Base-by-base conservation (phyloP, 345 rosid species). In the Laguncularia racemosa region DNA sequence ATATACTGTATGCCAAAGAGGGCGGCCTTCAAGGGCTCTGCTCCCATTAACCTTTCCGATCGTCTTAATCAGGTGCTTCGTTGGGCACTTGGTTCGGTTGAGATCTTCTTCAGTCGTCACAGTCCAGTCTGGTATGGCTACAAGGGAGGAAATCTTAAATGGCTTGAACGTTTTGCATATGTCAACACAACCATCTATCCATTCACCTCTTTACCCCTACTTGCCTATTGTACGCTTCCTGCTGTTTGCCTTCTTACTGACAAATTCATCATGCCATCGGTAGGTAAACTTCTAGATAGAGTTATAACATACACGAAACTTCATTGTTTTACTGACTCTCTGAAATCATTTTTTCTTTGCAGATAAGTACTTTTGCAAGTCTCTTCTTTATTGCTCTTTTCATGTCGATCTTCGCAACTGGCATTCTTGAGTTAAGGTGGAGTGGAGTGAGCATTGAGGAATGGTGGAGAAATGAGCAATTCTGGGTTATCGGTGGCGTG, bases 391-490 rank as follows among this genome's bases (percentile, higher is more conserved):
- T 93, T 11, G 81, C 84, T 14, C 62, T 93, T 67, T 93, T 93
- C 69, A 62, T 77, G 44, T 87, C 97, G 48, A 89, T 87, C 81
- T 83, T 89, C 18, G 70, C 85, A 1, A 89, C 95, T 38, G 91
- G 96, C 50, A 84, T 93, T 71, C 89, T 89, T 57, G 96, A 93
- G 78, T 57, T 90, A 58, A 79, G 95, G 60, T 89, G 97, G 97
- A 93, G 99, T 20, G 99, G 99, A 62, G 96, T 93, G 58, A 86
- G 97, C 84, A 89, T 93, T 3, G 97, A 89, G 65, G 96, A 93
- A 74, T 92, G 96, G 97, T 92, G 98, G 96, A 86, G 98, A 69
- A 92, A 92, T 19, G 95, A 89, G 75, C 98, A 93, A 66, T 93
- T 89, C 67, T 89, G 97, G 92, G 97, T 93, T 63, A 93, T 89